phyloP scores from a whole-genome alignment of 2,329 filamentous ascomycete genomes.

The Drechslera avenae region DNA sequence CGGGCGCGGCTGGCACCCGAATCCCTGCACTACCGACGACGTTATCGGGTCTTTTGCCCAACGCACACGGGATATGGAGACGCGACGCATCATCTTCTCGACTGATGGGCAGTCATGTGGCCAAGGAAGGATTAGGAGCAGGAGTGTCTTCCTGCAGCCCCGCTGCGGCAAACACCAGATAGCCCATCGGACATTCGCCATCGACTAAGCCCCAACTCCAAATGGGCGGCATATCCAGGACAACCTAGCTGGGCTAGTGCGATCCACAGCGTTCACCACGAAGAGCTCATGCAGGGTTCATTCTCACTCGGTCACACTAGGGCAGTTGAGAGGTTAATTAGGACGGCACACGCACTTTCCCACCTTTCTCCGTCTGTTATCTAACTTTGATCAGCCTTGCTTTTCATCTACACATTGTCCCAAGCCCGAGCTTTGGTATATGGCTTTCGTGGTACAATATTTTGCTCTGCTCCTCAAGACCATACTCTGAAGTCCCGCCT shows the following conservation, averaged over 20 bases:
- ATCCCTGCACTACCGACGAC: constrained; percentile 9
- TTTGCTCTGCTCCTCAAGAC: constrained; percentile 45
- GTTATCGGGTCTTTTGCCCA: constrained; percentile 11
- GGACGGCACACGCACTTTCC: constrained; percentile 24
- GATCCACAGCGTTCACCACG: constrained; percentile 12
- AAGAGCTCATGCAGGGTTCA: constrained; percentile 15
- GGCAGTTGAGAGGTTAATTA: constrained; percentile 27
- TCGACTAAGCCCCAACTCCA: constrained; percentile 9
- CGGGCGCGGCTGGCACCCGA: background rate
- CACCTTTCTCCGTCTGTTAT: constrained; percentile 13
- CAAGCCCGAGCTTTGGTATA: constrained; percentile 21
- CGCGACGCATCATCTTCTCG: background rate
- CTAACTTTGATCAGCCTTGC: constrained; percentile 11
- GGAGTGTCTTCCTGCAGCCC: constrained; percentile 4
- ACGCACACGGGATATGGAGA: constrained; percentile 6
- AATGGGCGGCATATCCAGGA: constrained; percentile 13
- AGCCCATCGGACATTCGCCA: constrained; percentile 12
- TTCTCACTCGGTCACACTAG: constrained; percentile 25
- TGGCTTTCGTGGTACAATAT: constrained; percentile 42
- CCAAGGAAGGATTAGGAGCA: background rate
- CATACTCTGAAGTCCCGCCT: constrained; percentile 30
- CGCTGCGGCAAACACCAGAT: constrained; percentile 5
- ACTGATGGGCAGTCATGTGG: background rate
- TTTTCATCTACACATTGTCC: constrained; percentile 8
- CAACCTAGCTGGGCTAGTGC: constrained; percentile 14